Percentiles rank a stretch among this genome's conserved stretches.
Evolutionary conservation across 768 basidiomycete genomes (phyloP).

Genomic region (Dioszegia aurantiaca): DNA sequence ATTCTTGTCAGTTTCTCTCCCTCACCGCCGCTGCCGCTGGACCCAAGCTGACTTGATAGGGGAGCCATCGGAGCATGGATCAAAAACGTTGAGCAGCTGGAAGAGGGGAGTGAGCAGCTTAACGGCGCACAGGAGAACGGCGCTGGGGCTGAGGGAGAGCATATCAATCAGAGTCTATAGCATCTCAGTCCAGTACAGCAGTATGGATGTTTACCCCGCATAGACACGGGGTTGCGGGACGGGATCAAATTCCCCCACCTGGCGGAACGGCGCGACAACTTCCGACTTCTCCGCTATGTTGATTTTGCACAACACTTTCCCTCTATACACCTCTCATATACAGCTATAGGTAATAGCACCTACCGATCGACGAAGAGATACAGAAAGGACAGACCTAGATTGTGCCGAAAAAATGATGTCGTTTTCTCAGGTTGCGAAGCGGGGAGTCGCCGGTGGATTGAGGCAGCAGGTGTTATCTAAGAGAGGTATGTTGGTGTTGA

Average conservation of each 20-base stretch:
- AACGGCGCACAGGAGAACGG: background rate
- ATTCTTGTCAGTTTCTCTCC: slow-evolving; percentile 69
- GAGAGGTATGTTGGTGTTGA: slow-evolving; percentile 21
- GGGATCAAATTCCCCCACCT: background rate
- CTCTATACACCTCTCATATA: background rate
- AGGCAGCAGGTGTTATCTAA: slow-evolving; percentile 32
- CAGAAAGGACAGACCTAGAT: background rate
- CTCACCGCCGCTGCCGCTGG: background rate
- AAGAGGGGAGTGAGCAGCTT: background rate
- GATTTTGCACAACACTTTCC: too few relatives aligned
- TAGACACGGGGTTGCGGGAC: too few relatives aligned
- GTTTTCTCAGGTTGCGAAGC: slow-evolving; percentile 44
- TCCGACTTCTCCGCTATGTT: slow-evolving; percentile 5
- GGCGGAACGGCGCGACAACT: background rate
- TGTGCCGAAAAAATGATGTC: slow-evolving; percentile 33
- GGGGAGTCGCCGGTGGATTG: slow-evolving; percentile 30
- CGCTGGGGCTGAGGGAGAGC: background rate
- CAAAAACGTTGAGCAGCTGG: slow-evolving; percentile 70
- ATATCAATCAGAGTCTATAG: too few relatives aligned
- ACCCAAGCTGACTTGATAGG: slow-evolving; percentile 54
- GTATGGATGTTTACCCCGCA: too few relatives aligned
- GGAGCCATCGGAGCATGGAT: slow-evolving; percentile 97
- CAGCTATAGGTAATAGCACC: too few relatives aligned
- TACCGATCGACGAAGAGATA: background rate
- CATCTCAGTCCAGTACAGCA: background rate